phyloP scores from a whole-genome alignment of 176 grass and related monocot species.

The Calamus simplicifolius region DNA sequence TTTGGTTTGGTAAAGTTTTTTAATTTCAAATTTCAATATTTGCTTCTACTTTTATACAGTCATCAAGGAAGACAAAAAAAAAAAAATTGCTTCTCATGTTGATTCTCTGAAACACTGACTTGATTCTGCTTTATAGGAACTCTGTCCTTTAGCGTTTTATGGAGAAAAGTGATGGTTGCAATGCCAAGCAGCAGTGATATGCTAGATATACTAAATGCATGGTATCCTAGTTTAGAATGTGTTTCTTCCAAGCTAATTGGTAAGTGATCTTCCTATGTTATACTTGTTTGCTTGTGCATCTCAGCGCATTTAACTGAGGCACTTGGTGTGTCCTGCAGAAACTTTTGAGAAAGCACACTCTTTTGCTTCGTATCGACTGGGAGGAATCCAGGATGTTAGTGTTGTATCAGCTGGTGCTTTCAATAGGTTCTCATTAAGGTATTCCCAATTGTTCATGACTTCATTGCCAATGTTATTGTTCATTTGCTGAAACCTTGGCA shows the following conservation, averaged over 20 bases:
- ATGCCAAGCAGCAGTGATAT: slow-evolving; percentile 55
- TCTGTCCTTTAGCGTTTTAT: slow-evolving; percentile 46
- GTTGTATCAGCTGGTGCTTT: slow-evolving; percentile 38
- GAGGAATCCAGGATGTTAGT: slow-evolving; percentile 34
- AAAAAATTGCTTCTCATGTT: too few species aligned
- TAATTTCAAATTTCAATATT: too few species aligned
- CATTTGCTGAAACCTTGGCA: background rate
- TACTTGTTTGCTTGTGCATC: background rate
- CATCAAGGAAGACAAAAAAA: too few species aligned
- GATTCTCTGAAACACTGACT: background rate
- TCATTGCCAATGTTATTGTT: too few species aligned
- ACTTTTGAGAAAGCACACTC: slow-evolving; percentile 60
- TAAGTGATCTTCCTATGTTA: slow-evolving; percentile 25
- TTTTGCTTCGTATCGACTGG: slow-evolving; percentile 50
- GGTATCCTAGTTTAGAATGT: slow-evolving; percentile 58
- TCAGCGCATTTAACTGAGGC: too few species aligned
- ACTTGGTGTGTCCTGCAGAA: slow-evolving; percentile 35
- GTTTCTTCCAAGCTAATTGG: slow-evolving; percentile 62
- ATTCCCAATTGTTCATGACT: slow-evolving; percentile 2
- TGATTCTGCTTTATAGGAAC: slow-evolving; percentile 10
- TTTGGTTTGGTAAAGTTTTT: too few species aligned
- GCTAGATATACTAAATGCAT: slow-evolving; percentile 62
- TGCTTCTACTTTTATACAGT: too few species aligned
- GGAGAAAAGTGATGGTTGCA: slow-evolving; percentile 83
- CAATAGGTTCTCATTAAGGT: slow-evolving; percentile 87